Evolutionary conservation across 129 eudicot genomes (phyloP), one percentile per base, ranked within the genome.

Genomic region (Flaveria trinervia): DNA sequence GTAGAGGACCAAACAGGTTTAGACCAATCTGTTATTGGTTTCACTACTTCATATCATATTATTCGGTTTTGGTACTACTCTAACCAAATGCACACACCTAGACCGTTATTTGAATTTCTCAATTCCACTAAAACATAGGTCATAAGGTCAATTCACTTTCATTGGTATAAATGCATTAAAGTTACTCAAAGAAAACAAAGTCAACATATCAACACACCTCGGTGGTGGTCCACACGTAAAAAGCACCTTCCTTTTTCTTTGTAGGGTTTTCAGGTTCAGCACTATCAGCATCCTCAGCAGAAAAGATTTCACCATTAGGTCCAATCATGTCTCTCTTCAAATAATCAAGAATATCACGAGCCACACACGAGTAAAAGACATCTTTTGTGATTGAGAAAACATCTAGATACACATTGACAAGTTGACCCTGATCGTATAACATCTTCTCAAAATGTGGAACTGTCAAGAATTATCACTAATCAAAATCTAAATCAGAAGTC

Each of bases 381-480:
- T 93, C 92, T 83, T 88, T 90, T 16, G 92, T 93, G 73, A 93
- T 86, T 18, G 91, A 80, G 50, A 90, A 93, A 44, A 78, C 88
- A 85, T 93, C 97, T 60, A 93, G 72, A 68, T 85, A 90, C 55
- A 84, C 87, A 70, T 93, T 87, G 84, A 71, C 91, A 62, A 93
- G 89, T 79, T 93, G 98, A 68, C 98, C 98, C 67, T 93, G 97
- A 75, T 93, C 98, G 46, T 90, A 93, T 77, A 93, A 70, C 98
- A 93, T 93, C 87, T 93, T 93, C 90, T 93, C 98, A 72, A 93
- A 93, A 82, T 93, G 98, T 14, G 98, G 98, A 78, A 93, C 98
- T 93, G 98, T 87, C 88, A 83, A 79, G 3, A 73, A 54, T 52
- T 25, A 16, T 10, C 78, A 36, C 15, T 12, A 43, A 13, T 46